Conservation (phyloP, 2,329 filamentous ascomycete genomes). For the Talaromyces atroroseus region DNA sequence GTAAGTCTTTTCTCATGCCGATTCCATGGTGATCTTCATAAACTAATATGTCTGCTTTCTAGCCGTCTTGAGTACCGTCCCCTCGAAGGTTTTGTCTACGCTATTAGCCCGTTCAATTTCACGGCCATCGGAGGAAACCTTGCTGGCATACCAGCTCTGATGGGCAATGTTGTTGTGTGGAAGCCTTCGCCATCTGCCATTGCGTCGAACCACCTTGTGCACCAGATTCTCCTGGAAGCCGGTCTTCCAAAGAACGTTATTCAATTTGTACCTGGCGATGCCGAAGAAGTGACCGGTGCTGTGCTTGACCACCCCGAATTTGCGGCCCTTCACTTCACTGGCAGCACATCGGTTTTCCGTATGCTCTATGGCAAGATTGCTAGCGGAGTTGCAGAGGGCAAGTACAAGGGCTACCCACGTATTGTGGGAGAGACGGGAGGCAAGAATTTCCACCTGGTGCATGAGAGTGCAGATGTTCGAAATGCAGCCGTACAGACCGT, state of each 20-base stretch:
- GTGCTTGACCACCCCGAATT: constrained; percentile 74
- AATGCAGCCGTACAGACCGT: constrained; percentile 79
- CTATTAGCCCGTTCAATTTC: constrained; percentile 92
- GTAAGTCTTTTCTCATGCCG: constrained; percentile 29
- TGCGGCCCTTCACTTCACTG: constrained; percentile 90
- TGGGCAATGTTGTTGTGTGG: constrained; percentile 95
- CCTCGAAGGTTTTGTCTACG: constrained; percentile 91
- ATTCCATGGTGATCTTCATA: background rate
- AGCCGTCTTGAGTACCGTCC: constrained; percentile 77
- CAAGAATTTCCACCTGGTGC: constrained; percentile 88
- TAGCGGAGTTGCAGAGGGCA: constrained; percentile 70
- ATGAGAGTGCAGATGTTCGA: constrained; percentile 67
- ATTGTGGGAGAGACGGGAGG: constrained; percentile 88
- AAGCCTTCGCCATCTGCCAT: constrained; percentile 86
- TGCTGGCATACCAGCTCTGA: constrained; percentile 71
- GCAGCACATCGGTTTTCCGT: constrained; percentile 86
- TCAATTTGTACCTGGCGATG: constrained; percentile 86
- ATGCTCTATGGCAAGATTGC: constrained; percentile 83
- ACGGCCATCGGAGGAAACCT: constrained; percentile 89
- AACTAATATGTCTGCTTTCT: background rate
- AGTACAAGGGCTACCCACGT: constrained; percentile 78
- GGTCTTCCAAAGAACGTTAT: constrained; percentile 79
- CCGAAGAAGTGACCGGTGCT: constrained; percentile 70
- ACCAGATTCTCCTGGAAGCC: constrained; percentile 63
- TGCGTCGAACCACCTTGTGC: constrained; percentile 79